Evolutionary conservation across 2,329 filamentous ascomycete genomes (phyloP), one percentile per base, ranked within the genome.

Genomic region (Botrytis fragariae): DNA sequence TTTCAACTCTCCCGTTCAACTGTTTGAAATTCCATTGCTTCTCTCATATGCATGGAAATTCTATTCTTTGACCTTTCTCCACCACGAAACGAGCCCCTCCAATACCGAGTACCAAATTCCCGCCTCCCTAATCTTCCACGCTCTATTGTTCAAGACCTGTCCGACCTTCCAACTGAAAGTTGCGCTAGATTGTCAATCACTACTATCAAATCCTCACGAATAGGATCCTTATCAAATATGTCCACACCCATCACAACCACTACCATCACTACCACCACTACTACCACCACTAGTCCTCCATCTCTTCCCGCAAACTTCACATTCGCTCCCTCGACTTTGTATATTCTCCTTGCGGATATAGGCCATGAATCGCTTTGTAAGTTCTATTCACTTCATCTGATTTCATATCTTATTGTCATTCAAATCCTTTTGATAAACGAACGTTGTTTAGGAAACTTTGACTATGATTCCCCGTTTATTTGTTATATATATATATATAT

Each of bases 321-420:
- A 5, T 68, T 68, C 25, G 25, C 65, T 1, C 65, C 65, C 0
- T 68, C 65, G 4, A 57, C 65, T 9, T 57, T 68, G 18, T 68
- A 68, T 42, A 54, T 57, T 9, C 22, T 68, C n/a, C 48, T 68
- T 9, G 65, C 48, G 25, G 65, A 68, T 32, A 68, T 68, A 10
- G 65, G 65, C 1, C 48, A 57, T 42, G 65, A 68, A 10, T 68
- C 65, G 2, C n/a, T 57, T 6, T 68, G 65, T 68, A 16, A 57
- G 65, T 57, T 14, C 20, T 29, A 1, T n/a, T 25, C 29, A 7
- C 5, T 32, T 4, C 20, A 6, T 29, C 0, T 12, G 9, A 1
- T 63, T 22, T 39, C 16, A 18, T 22, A 37, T 4, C 22, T 37
- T 22, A 22, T 37, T 7, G 32, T 61, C 20, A 7, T 39, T n/a